Conservation (phyloP, 2,329 filamentous ascomycete species). For the Capronia epimyces region DNA sequence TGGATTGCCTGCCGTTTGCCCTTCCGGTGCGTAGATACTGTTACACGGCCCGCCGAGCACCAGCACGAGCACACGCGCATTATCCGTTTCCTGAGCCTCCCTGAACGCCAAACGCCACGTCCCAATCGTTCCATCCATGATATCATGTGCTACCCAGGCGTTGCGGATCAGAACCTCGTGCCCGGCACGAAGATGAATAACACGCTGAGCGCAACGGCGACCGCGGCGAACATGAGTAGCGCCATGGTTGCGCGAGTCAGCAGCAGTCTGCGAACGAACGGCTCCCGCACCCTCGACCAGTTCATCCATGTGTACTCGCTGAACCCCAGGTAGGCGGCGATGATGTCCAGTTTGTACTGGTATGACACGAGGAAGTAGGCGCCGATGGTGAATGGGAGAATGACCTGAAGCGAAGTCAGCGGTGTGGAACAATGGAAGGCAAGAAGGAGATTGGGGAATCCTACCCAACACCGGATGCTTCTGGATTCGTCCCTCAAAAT, state of each 20-base stretch:
- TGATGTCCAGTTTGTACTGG: slow-evolving; percentile 89
- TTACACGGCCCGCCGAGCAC: too few relatives aligned
- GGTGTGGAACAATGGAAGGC: not conserved
- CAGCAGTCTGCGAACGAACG: slow-evolving; percentile 81
- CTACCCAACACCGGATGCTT: slow-evolving; percentile 74
- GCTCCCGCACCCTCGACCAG: slow-evolving; percentile 81
- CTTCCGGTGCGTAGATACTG: too few relatives aligned
- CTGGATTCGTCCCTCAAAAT: slow-evolving; percentile 81
- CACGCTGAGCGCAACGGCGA: slow-evolving; percentile 76
- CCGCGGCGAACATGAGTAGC: slow-evolving; percentile 64
- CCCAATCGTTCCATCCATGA: not conserved
- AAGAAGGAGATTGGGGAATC: slow-evolving; percentile 2
- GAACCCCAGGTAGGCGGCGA: slow-evolving; percentile 79
- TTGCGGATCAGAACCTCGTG: slow-evolving; percentile 41
- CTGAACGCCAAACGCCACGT: not conserved
- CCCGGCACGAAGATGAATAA: slow-evolving; percentile 95
- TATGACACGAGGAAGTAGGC: slow-evolving; percentile 86
- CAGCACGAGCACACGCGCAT: not conserved
- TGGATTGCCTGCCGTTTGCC: too few relatives aligned
- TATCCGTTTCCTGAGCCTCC: not conserved
- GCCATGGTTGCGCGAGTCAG: slow-evolving; percentile 79
- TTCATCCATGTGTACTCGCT: slow-evolving; percentile 97
- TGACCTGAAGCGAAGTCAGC: slow-evolving; percentile 48
- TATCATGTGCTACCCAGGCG: not conserved
- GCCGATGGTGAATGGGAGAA: slow-evolving; percentile 86